Evolutionary conservation across 2,329 filamentous ascomycete genomes (phyloP).

Genomic region (Verticillium nubilum): DNA sequence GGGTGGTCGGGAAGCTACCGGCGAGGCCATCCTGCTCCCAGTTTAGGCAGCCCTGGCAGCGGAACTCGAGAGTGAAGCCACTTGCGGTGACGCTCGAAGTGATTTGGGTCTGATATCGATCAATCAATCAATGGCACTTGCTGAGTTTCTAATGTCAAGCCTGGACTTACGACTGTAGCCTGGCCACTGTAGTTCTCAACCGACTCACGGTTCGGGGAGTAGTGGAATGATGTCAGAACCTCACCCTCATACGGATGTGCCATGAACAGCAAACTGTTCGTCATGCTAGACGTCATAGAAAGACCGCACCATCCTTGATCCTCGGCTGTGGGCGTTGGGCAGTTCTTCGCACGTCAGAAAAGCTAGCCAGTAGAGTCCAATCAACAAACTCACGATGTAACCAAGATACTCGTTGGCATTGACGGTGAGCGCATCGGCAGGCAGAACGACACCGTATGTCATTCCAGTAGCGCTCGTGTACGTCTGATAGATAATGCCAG

Average conservation of each 20-base stretch:
- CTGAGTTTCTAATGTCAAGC: not conserved
- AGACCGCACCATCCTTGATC: constrained; percentile 54
- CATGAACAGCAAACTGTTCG: constrained; percentile 50
- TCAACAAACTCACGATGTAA: constrained; percentile 37
- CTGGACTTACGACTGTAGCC: constrained; percentile 38
- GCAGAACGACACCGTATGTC: constrained; percentile 50
- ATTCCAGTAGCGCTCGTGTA: constrained; percentile 40
- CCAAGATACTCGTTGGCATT: constrained; percentile 55
- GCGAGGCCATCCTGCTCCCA: constrained; percentile 45
- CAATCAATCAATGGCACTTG: not conserved
- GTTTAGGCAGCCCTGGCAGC: constrained; percentile 52
- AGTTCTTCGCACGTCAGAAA: constrained; percentile 29
- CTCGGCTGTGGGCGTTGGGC: constrained; percentile 35
- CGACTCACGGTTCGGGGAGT: constrained; percentile 10
- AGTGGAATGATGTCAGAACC: constrained; percentile 49
- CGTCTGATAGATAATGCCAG: constrained; percentile 49
- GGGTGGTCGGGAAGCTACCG: constrained; percentile 37
- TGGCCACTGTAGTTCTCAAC: constrained; percentile 56
- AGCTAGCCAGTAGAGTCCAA: no score
- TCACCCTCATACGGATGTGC: constrained; percentile 49
- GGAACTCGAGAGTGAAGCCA: constrained; percentile 59
- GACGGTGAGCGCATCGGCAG: constrained; percentile 37
- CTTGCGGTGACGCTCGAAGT: constrained; percentile 51
- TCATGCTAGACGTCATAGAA: constrained; percentile 52
- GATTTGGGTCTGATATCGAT: constrained; percentile 41